Conservation (phyloP, 768 basidiomycete genomes). For the Tulasnella calospora region DNA sequence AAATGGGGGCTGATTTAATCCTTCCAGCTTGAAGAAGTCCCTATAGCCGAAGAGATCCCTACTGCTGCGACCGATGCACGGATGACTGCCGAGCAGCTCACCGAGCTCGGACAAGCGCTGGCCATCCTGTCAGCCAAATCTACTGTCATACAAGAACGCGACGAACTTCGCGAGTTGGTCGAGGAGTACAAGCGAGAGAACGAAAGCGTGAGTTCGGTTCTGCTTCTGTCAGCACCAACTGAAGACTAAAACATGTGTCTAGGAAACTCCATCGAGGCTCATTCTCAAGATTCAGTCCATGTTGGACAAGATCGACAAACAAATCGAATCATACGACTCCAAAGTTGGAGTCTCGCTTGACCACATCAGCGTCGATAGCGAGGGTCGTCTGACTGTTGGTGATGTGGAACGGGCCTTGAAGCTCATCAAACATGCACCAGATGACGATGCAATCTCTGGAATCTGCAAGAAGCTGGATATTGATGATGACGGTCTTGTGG, state of each 20-base stretch:
- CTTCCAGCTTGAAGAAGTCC: slow-evolving; percentile 20
- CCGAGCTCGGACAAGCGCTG: slow-evolving; percentile 87
- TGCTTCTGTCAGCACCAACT: neutral
- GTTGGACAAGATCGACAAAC: slow-evolving; percentile 91
- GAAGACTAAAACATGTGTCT: slow-evolving; percentile 48
- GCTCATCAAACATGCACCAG: slow-evolving; percentile 90
- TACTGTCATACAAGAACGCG: slow-evolving; percentile 90
- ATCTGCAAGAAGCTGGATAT: slow-evolving; percentile 92
- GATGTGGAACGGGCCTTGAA: slow-evolving; percentile 87
- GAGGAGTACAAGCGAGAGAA: slow-evolving; percentile 96
- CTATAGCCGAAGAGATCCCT: slow-evolving; percentile 13
- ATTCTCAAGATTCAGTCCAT: slow-evolving; percentile 65
- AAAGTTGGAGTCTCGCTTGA: slow-evolving; percentile 80
- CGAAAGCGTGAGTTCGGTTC: slow-evolving; percentile 36
- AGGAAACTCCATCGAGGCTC: slow-evolving; percentile 86
- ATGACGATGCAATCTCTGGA: slow-evolving; percentile 78
- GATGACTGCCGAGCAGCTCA: slow-evolving; percentile 95
- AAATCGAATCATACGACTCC: slow-evolving; percentile 86
- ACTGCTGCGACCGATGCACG: slow-evolving; percentile 57
- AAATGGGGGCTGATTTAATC: neutral
- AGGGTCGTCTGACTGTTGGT: slow-evolving; percentile 81
- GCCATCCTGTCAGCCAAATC: slow-evolving; percentile 89
- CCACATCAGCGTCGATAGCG: slow-evolving; percentile 77
- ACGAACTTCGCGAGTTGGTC: slow-evolving; percentile 86
- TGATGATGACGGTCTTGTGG: slow-evolving; percentile 92